A percentile compares a stretch with the other conserved stretches of the same genome.
Evolutionary conservation across 176 grass and related monocot genomes (phyloP).

Genomic region (Oryza nivara): DNA sequence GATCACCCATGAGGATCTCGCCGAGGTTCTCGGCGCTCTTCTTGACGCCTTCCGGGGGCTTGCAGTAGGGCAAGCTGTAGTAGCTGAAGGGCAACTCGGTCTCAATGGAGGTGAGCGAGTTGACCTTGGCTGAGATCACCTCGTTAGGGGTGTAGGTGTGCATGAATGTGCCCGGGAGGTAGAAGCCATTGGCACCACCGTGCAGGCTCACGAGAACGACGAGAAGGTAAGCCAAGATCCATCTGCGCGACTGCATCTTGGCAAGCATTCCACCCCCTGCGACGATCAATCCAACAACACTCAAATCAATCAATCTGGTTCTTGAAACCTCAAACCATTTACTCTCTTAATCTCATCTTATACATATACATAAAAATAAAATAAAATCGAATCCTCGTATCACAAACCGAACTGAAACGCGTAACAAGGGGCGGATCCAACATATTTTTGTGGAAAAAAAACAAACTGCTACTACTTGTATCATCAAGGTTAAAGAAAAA

Average conservation of each 20-base stretch:
- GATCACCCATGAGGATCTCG: conserved; percentile 86
- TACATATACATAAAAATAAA: background rate
- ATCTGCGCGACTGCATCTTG: conserved; percentile 40
- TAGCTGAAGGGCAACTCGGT: conserved; percentile 82
- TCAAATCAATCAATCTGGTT: conserved; percentile 5
- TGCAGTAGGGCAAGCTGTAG: conserved; percentile 82
- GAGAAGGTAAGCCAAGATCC: conserved; percentile 56
- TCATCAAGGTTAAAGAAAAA: too few species aligned
- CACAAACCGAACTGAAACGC: background rate
- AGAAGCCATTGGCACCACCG: conserved; percentile 52
- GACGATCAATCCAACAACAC: background rate
- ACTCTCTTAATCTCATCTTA: background rate
- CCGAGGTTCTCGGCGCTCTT: conserved; percentile 87
- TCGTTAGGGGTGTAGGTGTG: conserved; percentile 58
- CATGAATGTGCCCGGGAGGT: conserved; percentile 80
- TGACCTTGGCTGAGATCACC: conserved; percentile 68
- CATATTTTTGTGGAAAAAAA: too few species aligned
- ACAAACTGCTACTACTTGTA: too few species aligned
- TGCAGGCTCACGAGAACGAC: conserved; percentile 53
- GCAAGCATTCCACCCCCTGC: background rate
- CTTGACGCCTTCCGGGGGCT: conserved; percentile 62
- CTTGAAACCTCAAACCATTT: background rate
- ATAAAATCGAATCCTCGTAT: background rate
- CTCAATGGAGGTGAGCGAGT: conserved; percentile 82
- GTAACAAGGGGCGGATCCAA: too few species aligned